A percentile compares a stretch with the other conserved stretches of the same genome.
These are phyloP conservation scores for Lotmaria passim DNA, from an alignment of 208 protist species.

Conservation along the genomic window DNA sequence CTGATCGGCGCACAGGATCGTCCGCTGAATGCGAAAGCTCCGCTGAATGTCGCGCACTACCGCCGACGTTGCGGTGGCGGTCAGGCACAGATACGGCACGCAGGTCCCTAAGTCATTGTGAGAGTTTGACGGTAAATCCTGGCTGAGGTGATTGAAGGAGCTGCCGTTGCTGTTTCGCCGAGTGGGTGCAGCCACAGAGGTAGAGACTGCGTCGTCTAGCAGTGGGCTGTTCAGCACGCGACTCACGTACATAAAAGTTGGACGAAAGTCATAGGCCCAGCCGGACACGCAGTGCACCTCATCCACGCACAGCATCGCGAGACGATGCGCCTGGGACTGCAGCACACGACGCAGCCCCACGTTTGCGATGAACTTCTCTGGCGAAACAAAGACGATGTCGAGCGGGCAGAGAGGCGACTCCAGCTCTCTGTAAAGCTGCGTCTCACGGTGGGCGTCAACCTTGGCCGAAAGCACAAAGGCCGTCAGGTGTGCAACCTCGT, in stretches of 20 bases:
- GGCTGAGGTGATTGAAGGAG: not conserved
- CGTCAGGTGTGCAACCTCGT: conserved; percentile 31
- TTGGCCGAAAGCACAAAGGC: conserved; percentile 65
- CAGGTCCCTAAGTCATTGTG: not conserved
- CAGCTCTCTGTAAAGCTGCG: conserved; percentile 49
- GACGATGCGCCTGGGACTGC: conserved; percentile 47
- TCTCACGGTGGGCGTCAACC: conserved; percentile 46
- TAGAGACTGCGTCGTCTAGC: conserved; percentile 6
- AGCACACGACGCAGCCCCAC: conserved; percentile 48
- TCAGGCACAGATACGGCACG: conserved; percentile 81
- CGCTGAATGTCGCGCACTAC: conserved; percentile 83
- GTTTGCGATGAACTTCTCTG: conserved; percentile 74
- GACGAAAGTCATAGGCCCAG: conserved; percentile 96
- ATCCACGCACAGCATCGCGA: conserved; percentile 93
- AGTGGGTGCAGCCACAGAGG: too few species aligned
- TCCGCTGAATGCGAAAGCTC: conserved; percentile 70
- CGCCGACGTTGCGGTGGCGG: conserved; percentile 75
- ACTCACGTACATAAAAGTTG: conserved; percentile 82
- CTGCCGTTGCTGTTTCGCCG: too few species aligned
- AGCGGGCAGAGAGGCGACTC: conserved; percentile 46
- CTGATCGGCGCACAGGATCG: conserved; percentile 47
- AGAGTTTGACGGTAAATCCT: not conserved
- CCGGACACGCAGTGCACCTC: conserved; percentile 97
- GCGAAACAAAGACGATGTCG: conserved; percentile 88
- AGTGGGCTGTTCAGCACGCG: conserved; percentile 50